phyloP scores from a whole-genome alignment of 176 grass and related monocot genomes.

The Phragmites australis region DNA sequence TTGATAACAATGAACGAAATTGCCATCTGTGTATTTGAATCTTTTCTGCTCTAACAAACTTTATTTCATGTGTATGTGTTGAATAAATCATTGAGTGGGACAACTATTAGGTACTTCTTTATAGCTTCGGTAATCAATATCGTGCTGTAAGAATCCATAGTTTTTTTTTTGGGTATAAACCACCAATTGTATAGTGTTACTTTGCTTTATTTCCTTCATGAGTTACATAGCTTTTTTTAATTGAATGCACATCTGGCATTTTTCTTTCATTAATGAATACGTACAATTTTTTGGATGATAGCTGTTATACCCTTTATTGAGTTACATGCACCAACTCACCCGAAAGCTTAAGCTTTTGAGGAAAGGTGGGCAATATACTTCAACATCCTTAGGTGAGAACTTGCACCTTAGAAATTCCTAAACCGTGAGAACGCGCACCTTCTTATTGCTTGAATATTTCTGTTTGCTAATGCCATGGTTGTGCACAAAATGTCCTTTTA shows the following conservation, averaged over 20 bases:
- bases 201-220: background rate
- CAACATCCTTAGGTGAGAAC: background rate
- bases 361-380: background rate
- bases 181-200: background rate
- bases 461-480: background rate
- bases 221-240: background rate
- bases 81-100: background rate
- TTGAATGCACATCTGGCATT: background rate
- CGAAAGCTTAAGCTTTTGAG: background rate
- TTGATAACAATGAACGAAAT: background rate
- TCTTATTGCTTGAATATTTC: constrained; percentile 13
- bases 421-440: background rate
- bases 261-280: background rate
- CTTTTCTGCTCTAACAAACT: background rate
- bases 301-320: background rate
- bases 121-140: background rate
- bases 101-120: background rate
- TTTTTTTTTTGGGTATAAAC: background rate
- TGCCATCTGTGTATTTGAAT: background rate
- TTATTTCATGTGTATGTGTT: background rate
- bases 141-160: background rate
- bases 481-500: background rate
- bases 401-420: background rate
- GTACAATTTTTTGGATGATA: background rate
- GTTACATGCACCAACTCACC: background rate